phyloP scores from a whole-genome alignment of 768 basidiomycete genomes.

The Hericium erinaceus region DNA sequence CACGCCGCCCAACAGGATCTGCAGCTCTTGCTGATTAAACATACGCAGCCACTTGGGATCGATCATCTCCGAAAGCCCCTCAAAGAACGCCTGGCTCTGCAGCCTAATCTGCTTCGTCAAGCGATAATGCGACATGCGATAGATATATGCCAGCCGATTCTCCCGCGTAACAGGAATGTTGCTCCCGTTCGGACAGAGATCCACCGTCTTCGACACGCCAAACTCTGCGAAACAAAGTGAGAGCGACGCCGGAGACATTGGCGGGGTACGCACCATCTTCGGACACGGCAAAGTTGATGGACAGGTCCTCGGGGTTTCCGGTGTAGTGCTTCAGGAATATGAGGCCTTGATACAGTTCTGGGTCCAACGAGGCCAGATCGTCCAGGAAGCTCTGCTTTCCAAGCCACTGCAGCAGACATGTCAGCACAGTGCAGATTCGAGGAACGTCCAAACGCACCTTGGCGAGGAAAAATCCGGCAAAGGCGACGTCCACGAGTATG shows the following conservation, averaged over 20 bases:
- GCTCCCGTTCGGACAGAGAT: slow-evolving; percentile 75
- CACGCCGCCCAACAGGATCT: slow-evolving; percentile 83
- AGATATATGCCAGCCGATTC: slow-evolving; percentile 85
- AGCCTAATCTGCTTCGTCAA: slow-evolving; percentile 81
- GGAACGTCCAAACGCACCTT: slow-evolving; percentile 39
- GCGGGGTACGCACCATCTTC: slow-evolving; percentile 55
- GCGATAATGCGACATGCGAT: slow-evolving; percentile 79
- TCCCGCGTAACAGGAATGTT: slow-evolving; percentile 81
- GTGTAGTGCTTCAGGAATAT: slow-evolving; percentile 89
- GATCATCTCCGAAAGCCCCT: slow-evolving; percentile 88
- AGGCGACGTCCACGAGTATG: slow-evolving; percentile 89
- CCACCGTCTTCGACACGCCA: slow-evolving; percentile 63
- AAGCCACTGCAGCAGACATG: slow-evolving; percentile 56
- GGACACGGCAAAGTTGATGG: slow-evolving; percentile 83
- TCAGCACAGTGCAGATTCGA: not conserved
- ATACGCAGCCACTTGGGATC: slow-evolving; percentile 87
- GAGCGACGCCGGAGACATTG: not conserved
- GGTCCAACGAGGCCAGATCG: slow-evolving; percentile 86
- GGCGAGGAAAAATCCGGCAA: slow-evolving; percentile 90
- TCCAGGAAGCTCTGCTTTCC: slow-evolving; percentile 88
- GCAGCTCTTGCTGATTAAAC: slow-evolving; percentile 96
- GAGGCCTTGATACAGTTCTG: slow-evolving; percentile 86
- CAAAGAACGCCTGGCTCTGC: slow-evolving; percentile 83
- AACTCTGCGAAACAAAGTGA: slow-evolving; percentile 50
- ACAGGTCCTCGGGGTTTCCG: slow-evolving; percentile 79